These are phyloP conservation scores for Pleurotus platypus DNA, from an alignment of 768 basidiomycete species.

Conservation along the genomic window DNA sequence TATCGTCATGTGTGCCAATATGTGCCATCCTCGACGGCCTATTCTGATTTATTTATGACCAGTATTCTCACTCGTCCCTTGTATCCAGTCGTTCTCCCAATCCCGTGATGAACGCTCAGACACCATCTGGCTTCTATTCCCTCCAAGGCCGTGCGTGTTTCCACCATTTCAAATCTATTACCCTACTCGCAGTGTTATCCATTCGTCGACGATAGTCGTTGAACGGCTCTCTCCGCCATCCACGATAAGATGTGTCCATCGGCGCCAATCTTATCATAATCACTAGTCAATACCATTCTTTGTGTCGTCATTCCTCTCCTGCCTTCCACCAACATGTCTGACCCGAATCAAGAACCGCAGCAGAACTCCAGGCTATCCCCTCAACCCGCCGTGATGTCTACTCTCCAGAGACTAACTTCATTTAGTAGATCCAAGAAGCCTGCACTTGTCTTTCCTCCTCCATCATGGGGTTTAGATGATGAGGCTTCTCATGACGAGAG, in stretches of 20 bases:
- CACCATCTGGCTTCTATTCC: too few relatives aligned
- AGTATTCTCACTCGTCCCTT: too few relatives aligned
- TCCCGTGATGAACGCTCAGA: too few relatives aligned
- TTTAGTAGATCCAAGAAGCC: slow-evolving; percentile 1
- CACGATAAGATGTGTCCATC: neutral
- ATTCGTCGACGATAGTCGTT: too few relatives aligned
- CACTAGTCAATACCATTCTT: neutral
- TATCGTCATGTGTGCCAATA: neutral
- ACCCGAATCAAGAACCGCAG: neutral
- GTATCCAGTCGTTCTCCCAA: too few relatives aligned
- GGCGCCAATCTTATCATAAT: slow-evolving; percentile 5
- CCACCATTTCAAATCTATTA: too few relatives aligned
- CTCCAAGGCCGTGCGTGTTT: too few relatives aligned
- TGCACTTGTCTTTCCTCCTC: slow-evolving; percentile 5
- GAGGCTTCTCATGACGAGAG: neutral
- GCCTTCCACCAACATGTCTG: slow-evolving; percentile 17
- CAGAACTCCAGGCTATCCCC: neutral
- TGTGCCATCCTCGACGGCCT: neutral
- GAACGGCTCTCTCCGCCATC: too few relatives aligned
- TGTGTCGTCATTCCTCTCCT: neutral
- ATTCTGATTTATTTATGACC: too few relatives aligned
- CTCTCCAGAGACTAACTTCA: neutral
- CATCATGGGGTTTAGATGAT: slow-evolving; percentile 5
- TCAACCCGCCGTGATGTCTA: neutral
- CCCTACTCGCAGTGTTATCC: too few relatives aligned